Conservation (phyloP, 495 filamentous ascomycete genomes). For the Talaromyces trachyspermus region DNA sequence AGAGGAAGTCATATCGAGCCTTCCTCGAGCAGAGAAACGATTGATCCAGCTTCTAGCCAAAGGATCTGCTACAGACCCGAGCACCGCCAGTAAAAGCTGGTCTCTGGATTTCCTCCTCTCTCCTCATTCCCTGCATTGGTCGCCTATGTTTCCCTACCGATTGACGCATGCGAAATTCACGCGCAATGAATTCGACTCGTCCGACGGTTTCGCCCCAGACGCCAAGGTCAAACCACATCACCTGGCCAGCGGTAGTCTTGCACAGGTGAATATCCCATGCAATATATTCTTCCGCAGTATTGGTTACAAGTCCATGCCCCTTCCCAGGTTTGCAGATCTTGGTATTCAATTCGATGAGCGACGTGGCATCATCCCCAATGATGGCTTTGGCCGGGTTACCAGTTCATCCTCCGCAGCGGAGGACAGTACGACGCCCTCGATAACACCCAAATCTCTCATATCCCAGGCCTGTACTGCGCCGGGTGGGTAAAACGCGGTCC, state of each 20-base stretch:
- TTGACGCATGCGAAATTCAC: conserved; percentile 60
- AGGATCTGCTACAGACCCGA: conserved; percentile 47
- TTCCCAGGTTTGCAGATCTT: conserved; percentile 69
- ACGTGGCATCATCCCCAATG: conserved; percentile 76
- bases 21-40: conserved; percentile 67
- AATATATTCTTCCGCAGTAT: conserved; percentile 81
- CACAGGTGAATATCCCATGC: conserved; percentile 48
- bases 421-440: conserved; percentile 22
- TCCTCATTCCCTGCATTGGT: conserved; percentile 59
- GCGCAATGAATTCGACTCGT: conserved; percentile 46
- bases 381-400: conserved; percentile 68
- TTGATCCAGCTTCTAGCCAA: conserved; percentile 74
- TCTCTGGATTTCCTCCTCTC: conserved; percentile 74
- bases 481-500: conserved; percentile 97
- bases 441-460: conserved; percentile 33
- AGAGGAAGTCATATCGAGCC: conserved; percentile 42
- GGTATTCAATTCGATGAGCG: conserved; percentile 69
- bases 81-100: conserved; percentile 59
- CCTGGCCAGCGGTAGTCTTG: conserved; percentile 30
- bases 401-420: conserved; percentile 19
- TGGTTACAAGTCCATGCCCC: conserved; percentile 74
- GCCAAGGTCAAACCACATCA: conserved; percentile 33
- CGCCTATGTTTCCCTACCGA: conserved; percentile 28
- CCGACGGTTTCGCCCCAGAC: conserved; percentile 38
- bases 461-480: conserved; percentile 85